A percentile compares a stretch with the other conserved stretches of the same genome.
These are phyloP conservation scores for Mortierella sp. DNA, from an alignment of 371 early-diverging fungal genomes.

Conservation along the genomic window DNA sequence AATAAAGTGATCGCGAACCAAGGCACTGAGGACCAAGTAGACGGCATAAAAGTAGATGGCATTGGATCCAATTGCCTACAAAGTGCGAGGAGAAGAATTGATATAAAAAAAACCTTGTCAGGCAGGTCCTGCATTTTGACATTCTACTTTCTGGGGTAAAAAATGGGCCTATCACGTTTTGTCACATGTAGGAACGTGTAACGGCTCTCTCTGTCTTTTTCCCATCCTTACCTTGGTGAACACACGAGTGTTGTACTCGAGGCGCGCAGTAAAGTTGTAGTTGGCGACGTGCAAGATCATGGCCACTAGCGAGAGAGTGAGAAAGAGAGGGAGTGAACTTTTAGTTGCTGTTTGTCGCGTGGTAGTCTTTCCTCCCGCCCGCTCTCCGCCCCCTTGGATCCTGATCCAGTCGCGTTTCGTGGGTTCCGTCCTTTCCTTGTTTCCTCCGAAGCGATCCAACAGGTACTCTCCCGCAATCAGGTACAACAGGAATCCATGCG, in stretches of 20 bases:
- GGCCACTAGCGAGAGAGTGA: slow-evolving; percentile 20
- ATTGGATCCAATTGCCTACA: slow-evolving; percentile 46
- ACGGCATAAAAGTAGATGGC: slow-evolving; percentile 62
- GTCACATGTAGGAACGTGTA: neutral
- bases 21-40: slow-evolving; percentile 59
- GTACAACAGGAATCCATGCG: too few relatives aligned
- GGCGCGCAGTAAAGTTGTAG: slow-evolving; percentile 61
- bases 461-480: too few relatives aligned
- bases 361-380: too few relatives aligned
- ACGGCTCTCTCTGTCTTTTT: neutral
- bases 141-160: slow-evolving; percentile 16
- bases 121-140: neutral
- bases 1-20: slow-evolving; percentile 59
- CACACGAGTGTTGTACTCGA: slow-evolving; percentile 56
- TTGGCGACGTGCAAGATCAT: slow-evolving; percentile 63
- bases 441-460: too few relatives aligned
- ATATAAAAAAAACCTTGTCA: too few relatives aligned
- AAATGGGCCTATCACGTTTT: slow-evolving; percentile 23
- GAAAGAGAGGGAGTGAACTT: neutral
- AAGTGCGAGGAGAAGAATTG: neutral
- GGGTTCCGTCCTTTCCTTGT: too few relatives aligned
- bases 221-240: slow-evolving; percentile 55
- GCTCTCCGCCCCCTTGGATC: too few relatives aligned
- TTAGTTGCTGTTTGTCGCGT: too few relatives aligned
- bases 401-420: too few relatives aligned